Conservation (phyloP, 108 stramenopile genomes). For the Mayamaea pseudoterrestris region DNA sequence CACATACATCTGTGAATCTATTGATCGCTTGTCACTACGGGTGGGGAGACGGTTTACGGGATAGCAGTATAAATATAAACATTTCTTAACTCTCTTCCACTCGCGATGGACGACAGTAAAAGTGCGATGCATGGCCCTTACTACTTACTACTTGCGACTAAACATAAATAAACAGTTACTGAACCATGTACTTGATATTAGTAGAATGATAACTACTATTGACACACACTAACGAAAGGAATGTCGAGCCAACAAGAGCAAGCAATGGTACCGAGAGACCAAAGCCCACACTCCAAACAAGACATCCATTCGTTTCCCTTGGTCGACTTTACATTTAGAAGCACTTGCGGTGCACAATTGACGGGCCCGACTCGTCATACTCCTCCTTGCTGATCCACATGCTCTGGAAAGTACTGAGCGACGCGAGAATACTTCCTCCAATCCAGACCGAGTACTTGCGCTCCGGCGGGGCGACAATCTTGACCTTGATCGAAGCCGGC, state of each 20-base stretch:
- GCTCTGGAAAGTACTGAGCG: slow-evolving; percentile 97
- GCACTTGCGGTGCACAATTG: slow-evolving; percentile 98
- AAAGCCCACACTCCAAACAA: background rate
- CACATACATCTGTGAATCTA: too few species aligned
- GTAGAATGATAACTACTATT: too few species aligned
- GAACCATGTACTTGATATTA: too few species aligned
- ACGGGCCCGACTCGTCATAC: slow-evolving; percentile 98
- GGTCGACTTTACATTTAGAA: slow-evolving; percentile 22
- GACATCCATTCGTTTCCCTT: background rate
- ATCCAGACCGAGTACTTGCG: slow-evolving; percentile 98
- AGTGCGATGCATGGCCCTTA: too few species aligned
- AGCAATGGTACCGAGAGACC: background rate
- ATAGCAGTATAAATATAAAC: too few species aligned
- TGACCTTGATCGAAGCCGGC: slow-evolving; percentile 94
- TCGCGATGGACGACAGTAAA: too few species aligned
- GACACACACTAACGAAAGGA: too few species aligned
- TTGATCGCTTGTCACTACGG: too few species aligned
- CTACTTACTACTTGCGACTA: too few species aligned
- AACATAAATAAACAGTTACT: too few species aligned
- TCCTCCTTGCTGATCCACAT: slow-evolving; percentile 99
- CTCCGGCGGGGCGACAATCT: slow-evolving; percentile 99
- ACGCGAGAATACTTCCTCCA: slow-evolving; percentile 97
- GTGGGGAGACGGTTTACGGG: too few species aligned
- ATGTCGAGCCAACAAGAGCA: background rate
- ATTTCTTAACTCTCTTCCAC: too few species aligned